phyloP scores from a whole-genome alignment of 345 rosid genomes.

The Acer negundo region DNA sequence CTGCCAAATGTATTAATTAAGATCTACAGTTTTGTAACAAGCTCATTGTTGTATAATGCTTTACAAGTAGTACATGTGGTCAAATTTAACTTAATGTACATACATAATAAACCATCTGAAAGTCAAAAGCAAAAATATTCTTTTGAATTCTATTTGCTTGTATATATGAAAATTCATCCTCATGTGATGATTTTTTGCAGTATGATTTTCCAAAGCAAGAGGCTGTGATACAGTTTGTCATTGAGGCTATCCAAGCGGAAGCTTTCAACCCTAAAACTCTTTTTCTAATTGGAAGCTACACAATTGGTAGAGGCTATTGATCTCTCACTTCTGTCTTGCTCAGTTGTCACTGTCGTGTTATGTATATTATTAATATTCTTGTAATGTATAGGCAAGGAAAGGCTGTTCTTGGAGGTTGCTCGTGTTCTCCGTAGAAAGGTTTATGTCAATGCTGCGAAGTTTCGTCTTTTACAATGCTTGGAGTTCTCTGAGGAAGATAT shows the following conservation, averaged over 20 bases:
- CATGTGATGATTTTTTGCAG: slow-evolving; percentile 42
- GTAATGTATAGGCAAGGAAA: slow-evolving; percentile 70
- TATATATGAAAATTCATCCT: not conserved
- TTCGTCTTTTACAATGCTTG: slow-evolving; percentile 69
- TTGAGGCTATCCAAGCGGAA: slow-evolving; percentile 97
- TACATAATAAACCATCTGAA: not conserved
- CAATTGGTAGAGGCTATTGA: slow-evolving; percentile 60
- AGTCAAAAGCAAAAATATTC: not conserved
- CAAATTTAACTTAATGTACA: not conserved
- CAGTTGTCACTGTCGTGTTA: not conserved
- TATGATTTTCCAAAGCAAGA: slow-evolving; percentile 98
- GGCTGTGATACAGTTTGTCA: slow-evolving; percentile 85
- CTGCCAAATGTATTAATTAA: not conserved
- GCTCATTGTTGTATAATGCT: not conserved
- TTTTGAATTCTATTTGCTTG: not conserved
- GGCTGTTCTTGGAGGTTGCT: slow-evolving; percentile 91
- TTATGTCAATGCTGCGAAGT: slow-evolving; percentile 67
- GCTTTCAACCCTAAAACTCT: slow-evolving; percentile 86
- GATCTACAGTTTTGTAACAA: not conserved
- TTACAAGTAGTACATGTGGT: not conserved
- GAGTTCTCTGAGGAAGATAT: slow-evolving; percentile 79
- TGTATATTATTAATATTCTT: slow-evolving; percentile 6
- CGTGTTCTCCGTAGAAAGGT: slow-evolving; percentile 71
- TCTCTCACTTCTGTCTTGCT: slow-evolving; percentile 1
- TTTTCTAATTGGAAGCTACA: slow-evolving; percentile 91